Evolutionary conservation across 306 rosid genomes (phyloP).

Genomic region (Vigna unguiculata): DNA sequence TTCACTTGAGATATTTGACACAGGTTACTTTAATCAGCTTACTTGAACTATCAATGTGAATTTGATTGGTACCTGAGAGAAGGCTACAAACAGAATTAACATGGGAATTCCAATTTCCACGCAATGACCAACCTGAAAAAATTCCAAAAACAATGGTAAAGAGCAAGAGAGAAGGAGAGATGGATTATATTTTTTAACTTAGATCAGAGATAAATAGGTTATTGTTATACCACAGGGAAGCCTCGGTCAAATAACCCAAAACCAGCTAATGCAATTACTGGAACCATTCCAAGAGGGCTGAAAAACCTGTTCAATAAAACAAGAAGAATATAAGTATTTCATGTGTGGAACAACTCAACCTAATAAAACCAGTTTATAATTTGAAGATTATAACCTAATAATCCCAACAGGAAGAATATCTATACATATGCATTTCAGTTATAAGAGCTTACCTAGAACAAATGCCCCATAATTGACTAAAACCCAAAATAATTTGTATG

Average conservation of each 20-base stretch:
- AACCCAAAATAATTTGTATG: slow-evolving; percentile 91
- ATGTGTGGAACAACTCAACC: background rate
- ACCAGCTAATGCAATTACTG: slow-evolving; percentile 93
- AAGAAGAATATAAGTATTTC: slow-evolving; percentile 2
- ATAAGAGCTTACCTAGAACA: slow-evolving; percentile 78
- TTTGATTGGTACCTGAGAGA: slow-evolving; percentile 76
- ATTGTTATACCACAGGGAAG: slow-evolving; percentile 84
- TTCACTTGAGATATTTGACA: background rate
- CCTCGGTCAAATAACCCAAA: slow-evolving; percentile 98
- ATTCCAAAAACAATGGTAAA: slow-evolving; percentile 14
- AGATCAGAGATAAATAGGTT: background rate
- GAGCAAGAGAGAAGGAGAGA: background rate
- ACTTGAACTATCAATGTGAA: slow-evolving; percentile 25
- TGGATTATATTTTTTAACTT: background rate
- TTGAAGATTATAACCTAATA: no score
- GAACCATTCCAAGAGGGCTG: slow-evolving; percentile 99
- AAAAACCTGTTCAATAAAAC: slow-evolving; percentile 69
- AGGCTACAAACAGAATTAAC: slow-evolving; percentile 77
- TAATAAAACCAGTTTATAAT: no score
- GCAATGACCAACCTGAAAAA: slow-evolving; percentile 86
- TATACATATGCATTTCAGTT: slow-evolving; percentile 13
- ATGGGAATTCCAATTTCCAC: slow-evolving; percentile 98
- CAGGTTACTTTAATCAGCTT: slow-evolving; percentile 10
- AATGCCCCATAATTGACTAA: slow-evolving; percentile 96
- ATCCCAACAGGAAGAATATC: background rate